Base-by-base conservation (phyloP, 495 filamentous ascomycete genomes). In the Rostrohypoxylon terebratum region DNA sequence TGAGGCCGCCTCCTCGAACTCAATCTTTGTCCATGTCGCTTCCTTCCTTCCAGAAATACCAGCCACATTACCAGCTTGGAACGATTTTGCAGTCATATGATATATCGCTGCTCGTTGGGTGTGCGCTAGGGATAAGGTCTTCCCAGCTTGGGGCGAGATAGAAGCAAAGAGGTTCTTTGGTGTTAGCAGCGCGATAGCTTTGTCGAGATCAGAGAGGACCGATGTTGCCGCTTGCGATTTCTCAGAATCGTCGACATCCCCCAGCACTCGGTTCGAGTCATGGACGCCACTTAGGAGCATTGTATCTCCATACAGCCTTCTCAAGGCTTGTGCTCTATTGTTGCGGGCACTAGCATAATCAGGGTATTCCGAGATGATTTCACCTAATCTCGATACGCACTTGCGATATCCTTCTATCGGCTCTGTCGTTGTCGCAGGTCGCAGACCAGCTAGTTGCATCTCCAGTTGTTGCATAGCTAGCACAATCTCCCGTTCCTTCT, bases 51-150 rank as follows among this genome's bases (percentile, higher is more conserved):
- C 75, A 2, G 36, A 77, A 60, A 80, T 62, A 9, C 77, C 68
- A 1, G 73, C 60, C 25, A 54, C 33, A 14, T 65, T 66, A 14
- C 72, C 59, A 5, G 55, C 60, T 31, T 80, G 58, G 40, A 84
- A 71, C 7, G 71, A 73, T 74, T 91, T 90, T 28, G 89, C 87
- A 0, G 89, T 87, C 68, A 85, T 86, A 51, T 90, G 85, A 55
- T 93, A 87, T 20, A 97, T 76, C 36, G 91, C 90, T 0, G 88
- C 94, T 28, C 92, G 85, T 73, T 96, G 93, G 5, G 92, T 94
- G 66, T 94, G 88, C 6, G 91, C 88, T 66, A 89, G 86, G 0
- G 89, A 86, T 11, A 97, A 82, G 0, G 92, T 83, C 18, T 86
- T 87, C 0, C 88, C 89, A 55, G 89, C 87, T 13, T 83, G 79